A percentile compares a stretch with the other conserved stretches of the same genome.
Evolutionary conservation across 1,284 basidiomycete genomes (phyloP).

Genomic region (Leccinum huronense): DNA sequence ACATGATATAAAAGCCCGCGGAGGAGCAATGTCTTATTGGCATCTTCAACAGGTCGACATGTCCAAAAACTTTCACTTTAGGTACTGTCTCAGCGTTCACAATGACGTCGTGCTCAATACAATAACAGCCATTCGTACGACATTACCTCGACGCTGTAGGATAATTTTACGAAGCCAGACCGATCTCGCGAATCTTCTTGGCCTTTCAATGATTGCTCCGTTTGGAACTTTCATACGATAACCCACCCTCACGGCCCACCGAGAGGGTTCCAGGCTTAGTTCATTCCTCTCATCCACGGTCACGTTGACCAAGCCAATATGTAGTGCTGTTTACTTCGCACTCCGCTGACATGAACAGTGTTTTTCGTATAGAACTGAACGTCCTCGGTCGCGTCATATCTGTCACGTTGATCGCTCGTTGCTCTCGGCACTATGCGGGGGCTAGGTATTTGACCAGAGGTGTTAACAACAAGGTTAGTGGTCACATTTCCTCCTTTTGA

Average conservation of each 20-base stretch:
- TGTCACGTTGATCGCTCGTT: slow-evolving; percentile 89
- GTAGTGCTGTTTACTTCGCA: slow-evolving; percentile 32
- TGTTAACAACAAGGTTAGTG: slow-evolving; percentile 79
- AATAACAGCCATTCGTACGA: slow-evolving; percentile 88
- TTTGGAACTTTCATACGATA: slow-evolving; percentile 97
- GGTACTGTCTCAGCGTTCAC: slow-evolving; percentile 46
- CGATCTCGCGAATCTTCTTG: slow-evolving; percentile 45
- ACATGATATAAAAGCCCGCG: slow-evolving; percentile 77
- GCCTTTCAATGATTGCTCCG: slow-evolving; percentile 86
- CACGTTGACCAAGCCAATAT: slow-evolving; percentile 97
- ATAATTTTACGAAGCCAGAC: slow-evolving; percentile 74
- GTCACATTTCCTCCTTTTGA: background rate
- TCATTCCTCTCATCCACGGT: slow-evolving; percentile 91
- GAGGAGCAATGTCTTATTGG: slow-evolving; percentile 86
- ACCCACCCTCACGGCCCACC: slow-evolving; percentile 46
- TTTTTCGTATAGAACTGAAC: slow-evolving; percentile 68
- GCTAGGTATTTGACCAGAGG: slow-evolving; percentile 95
- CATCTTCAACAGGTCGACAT: slow-evolving; percentile 98
- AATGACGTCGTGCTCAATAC: slow-evolving; percentile 6
- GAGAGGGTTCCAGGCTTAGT: slow-evolving; percentile 59
- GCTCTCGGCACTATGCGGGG: slow-evolving; percentile 95
- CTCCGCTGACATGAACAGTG: background rate
- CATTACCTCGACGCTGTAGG: slow-evolving; percentile 91
- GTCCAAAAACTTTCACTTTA: slow-evolving; percentile 99
- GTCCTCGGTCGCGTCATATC: slow-evolving; percentile 91